Conservation (phyloP, 2,329 filamentous ascomycete genomes). For the Colletotrichum melonis region DNA sequence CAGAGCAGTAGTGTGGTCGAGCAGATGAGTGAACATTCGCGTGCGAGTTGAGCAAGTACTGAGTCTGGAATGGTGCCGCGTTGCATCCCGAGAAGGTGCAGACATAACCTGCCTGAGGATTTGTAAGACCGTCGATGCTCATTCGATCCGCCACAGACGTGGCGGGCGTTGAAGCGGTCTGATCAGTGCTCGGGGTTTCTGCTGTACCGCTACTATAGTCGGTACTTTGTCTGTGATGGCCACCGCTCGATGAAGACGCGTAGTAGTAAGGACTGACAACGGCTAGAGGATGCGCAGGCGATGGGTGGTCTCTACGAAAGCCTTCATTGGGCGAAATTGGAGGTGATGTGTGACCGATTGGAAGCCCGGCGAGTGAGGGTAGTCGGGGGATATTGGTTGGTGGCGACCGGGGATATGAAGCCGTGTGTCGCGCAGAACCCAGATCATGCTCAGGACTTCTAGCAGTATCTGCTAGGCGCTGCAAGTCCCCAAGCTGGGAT, state of each 20-base stretch:
- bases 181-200: conserved; percentile 60
- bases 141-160: conserved; percentile 61
- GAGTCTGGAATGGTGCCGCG: conserved; percentile 80
- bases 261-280: conserved; percentile 53
- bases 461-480: conserved; percentile 44
- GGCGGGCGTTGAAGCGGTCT: conserved; percentile 55
- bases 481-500: conserved; percentile 49
- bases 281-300: conserved; percentile 56
- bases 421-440: conserved; percentile 39
- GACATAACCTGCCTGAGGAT: conserved; percentile 64
- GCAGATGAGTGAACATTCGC: conserved; percentile 76
- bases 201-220: conserved; percentile 58
- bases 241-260: conserved; percentile 43
- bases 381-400: conserved; percentile 46
- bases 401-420: conserved; percentile 49
- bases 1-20: conserved; percentile 74
- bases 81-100: conserved; percentile 74
- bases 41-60: conserved; percentile 83
- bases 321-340: conserved; percentile 62
- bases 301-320: conserved; percentile 58
- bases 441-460: conserved; percentile 46
- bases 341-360: conserved; percentile 48
- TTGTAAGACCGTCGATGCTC: conserved; percentile 69
- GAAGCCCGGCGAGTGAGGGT: conserved; percentile 40
- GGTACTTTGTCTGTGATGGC: conserved; percentile 48